Conservation (phyloP, 805 yeast species). For the Jamesozyma piceae region DNA sequence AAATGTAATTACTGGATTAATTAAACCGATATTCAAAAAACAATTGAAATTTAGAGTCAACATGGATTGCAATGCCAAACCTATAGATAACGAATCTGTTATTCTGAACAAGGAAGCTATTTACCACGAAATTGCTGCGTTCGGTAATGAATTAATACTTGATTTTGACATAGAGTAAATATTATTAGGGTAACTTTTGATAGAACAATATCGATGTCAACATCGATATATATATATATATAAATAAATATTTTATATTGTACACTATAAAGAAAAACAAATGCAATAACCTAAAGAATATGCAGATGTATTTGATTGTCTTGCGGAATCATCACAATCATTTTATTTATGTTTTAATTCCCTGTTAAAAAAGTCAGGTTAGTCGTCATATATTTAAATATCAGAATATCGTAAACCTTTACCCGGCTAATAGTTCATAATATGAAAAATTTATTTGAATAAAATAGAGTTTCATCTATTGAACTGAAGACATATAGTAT, state of each 20-base stretch:
- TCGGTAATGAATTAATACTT: constrained; percentile 59
- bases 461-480: no score
- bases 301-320: no score
- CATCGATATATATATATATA: neutral
- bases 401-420: no score
- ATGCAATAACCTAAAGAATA: no score
- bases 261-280: neutral
- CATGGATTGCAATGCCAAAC: constrained; percentile 63
- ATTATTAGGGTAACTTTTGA: neutral
- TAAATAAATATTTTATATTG: neutral
- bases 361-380: no score
- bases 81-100: constrained; percentile 45
- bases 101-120: constrained; percentile 62
- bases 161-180: constrained; percentile 28
- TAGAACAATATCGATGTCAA: neutral
- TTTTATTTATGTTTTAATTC: no score
- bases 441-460: no score
- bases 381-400: no score
- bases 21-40: constrained; percentile 55
- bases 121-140: constrained; percentile 56
- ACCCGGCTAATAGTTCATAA: no score
- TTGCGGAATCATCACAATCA: no score
- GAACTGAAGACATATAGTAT: no score
- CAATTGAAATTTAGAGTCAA: constrained; percentile 71
- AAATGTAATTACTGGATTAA: constrained; percentile 69